Evolutionary conservation across 768 basidiomycete species (phyloP).

Genomic region (Tubosaeta sp.): DNA sequence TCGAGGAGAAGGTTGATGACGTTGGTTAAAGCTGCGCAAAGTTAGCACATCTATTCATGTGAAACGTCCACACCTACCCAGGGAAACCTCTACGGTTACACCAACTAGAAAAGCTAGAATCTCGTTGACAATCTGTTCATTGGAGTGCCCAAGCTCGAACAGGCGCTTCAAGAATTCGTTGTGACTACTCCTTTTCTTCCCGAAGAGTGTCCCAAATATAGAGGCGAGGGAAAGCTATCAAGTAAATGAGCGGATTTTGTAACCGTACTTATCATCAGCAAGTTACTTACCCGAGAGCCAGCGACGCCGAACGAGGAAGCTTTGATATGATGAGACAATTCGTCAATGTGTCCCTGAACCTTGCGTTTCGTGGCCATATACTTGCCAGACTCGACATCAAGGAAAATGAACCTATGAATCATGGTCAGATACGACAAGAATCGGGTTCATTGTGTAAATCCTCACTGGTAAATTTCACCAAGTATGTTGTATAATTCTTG

Average conservation of each 20-base stretch:
- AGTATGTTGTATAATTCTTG: constrained; percentile 59
- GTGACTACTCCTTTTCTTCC: constrained; percentile 38
- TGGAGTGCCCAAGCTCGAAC: constrained; percentile 49
- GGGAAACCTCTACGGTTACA: constrained; percentile 61
- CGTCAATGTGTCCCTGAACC: constrained; percentile 48
- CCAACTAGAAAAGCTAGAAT: constrained; percentile 69
- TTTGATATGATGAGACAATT: constrained; percentile 57
- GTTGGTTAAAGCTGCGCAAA: constrained; percentile 54
- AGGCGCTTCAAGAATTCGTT: constrained; percentile 55
- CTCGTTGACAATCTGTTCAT: constrained; percentile 63
- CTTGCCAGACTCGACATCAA: constrained; percentile 59
- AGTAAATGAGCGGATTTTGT: neutral
- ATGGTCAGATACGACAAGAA: neutral
- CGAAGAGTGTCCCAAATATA: constrained; percentile 48
- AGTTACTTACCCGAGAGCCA: constrained; percentile 39
- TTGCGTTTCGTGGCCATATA: constrained; percentile 51
- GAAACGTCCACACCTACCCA: constrained; percentile 41
- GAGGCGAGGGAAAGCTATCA: constrained; percentile 32
- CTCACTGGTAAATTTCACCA: constrained; percentile 65
- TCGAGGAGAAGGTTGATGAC: constrained; percentile 62
- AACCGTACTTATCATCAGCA: neutral
- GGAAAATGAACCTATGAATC: constrained; percentile 62
- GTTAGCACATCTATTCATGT: neutral
- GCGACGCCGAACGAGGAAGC: constrained; percentile 36
- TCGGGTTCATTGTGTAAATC: neutral